phyloP scores from a whole-genome alignment of 2,329 filamentous ascomycete species.

The Aspergillus sp. region DNA sequence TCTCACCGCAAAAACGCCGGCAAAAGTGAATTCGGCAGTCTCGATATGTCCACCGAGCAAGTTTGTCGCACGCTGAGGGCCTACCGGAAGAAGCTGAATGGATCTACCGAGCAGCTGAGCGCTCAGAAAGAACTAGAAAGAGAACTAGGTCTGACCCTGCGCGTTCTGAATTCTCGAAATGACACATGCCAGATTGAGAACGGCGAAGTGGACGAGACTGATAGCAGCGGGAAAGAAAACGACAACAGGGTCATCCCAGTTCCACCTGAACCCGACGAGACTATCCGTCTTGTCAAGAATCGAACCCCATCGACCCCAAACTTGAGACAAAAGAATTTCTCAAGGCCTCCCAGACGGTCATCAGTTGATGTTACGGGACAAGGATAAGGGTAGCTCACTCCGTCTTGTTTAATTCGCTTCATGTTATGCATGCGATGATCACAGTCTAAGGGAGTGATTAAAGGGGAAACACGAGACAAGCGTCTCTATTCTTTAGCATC shows the following conservation, averaged over 20 bases:
- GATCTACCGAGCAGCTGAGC: constrained; percentile 48
- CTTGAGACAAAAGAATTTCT: constrained; percentile 22
- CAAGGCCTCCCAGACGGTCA: constrained; percentile 26
- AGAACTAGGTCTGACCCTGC: constrained; percentile 50
- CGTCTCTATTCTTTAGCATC: constrained; percentile 7
- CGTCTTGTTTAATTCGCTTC: neutral
- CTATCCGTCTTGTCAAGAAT: constrained; percentile 25
- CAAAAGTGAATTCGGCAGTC: constrained; percentile 44
- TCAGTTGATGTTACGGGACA: constrained; percentile 33
- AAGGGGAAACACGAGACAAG: too few species aligned
- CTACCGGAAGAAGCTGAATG: constrained; percentile 58
- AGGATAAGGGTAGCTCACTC: constrained; percentile 7
- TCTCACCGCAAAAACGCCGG: constrained; percentile 38
- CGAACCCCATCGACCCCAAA: constrained; percentile 37
- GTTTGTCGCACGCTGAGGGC: constrained; percentile 56
- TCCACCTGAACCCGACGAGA: constrained; percentile 22
- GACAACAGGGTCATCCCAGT: constrained; percentile 13
- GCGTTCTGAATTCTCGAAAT: constrained; percentile 29
- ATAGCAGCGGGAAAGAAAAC: constrained; percentile 40
- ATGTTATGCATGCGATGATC: neutral
- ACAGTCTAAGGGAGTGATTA: too few species aligned
- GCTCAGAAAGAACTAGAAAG: constrained; percentile 54
- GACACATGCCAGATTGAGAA: constrained; percentile 24
- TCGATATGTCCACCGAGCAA: constrained; percentile 55
- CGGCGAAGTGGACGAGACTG: constrained; percentile 32